Evolutionary conservation across 805 yeast species (phyloP), one percentile per base, ranked within the genome.

Genomic region (Ogataea nakhonphanomensis): DNA sequence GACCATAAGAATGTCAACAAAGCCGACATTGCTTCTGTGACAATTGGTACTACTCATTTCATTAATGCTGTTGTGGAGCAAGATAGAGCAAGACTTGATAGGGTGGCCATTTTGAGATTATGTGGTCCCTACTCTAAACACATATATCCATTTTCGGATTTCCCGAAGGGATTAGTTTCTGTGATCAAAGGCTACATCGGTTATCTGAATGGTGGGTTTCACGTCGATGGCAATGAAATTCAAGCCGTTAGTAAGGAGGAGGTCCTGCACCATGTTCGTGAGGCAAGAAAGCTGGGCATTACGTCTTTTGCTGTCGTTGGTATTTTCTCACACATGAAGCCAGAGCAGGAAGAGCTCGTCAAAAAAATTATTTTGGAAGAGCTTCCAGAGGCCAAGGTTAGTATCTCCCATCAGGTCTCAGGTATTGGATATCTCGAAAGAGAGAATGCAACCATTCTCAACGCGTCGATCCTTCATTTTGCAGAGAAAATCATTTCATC

Each of bases 11-110:
- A 32, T 12, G 48, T 55, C 22, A 22, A 37, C 3, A 45, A 45
- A n/a, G 49, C 55, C n/a, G 55, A 61, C 7, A 61, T 73, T 5
- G 51, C 57, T 5, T 57, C 73, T 1, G 71, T 71, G n/a, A 70
- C 75, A 2, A 71, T 73, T 45, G 77, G 78, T 11, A 73, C 77
- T 3, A 73, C 77, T 1, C 77, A 72, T 45, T 72, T 72, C 54
- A 70, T 72, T 50, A 72, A 72, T 54, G 74, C 76, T 11, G 73
- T 72, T 17, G 62, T 73, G 15, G 77, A 72, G 48, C 66, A 65
- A 41, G 76, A 71, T 48, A 45, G 53, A 20, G 64, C 68, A 4
- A 52, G 72, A 33, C 50, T 71, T 34, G 73, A 68, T 13, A 58
- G 50, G 35, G 74, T 71, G 11, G 76, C 75, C 0, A 74, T 71